A percentile compares a stretch with the other conserved stretches of the same genome.
Evolutionary conservation across 352 stramenopile species (phyloP).

Genomic region (Stephanocyclus meneghinianus): DNA sequence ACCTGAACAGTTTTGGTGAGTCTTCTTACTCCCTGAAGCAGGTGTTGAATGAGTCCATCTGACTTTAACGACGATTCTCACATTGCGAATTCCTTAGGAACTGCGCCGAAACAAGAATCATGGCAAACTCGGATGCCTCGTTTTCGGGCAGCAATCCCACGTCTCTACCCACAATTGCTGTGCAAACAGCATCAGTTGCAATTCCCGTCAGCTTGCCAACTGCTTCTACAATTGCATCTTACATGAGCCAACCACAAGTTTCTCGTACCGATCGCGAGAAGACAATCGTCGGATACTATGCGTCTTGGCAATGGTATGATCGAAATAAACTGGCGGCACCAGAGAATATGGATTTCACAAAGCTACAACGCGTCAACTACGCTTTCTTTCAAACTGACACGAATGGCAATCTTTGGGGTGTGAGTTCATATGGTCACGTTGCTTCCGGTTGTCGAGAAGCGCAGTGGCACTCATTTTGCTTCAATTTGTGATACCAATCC

Average conservation of each 20-base stretch:
- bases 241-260: background rate
- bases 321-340: slow-evolving; percentile 25
- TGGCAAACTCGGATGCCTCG: slow-evolving; percentile 14
- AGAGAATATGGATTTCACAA: slow-evolving; percentile 48
- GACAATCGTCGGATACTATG: slow-evolving; percentile 48
- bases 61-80: background rate
- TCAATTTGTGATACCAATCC: background rate
- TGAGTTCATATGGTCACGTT: background rate
- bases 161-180: slow-evolving; percentile 2
- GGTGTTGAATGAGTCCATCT: background rate
- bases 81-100: slow-evolving; percentile 13
- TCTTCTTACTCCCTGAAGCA: background rate
- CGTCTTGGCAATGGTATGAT: slow-evolving; percentile 26
- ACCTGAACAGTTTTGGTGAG: slow-evolving; percentile 56
- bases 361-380: slow-evolving; percentile 46
- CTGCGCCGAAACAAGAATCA: slow-evolving; percentile 50
- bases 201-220: slow-evolving; percentile 9
- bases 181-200: slow-evolving; percentile 7
- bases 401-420: slow-evolving; percentile 31
- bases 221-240: background rate
- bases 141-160: slow-evolving; percentile 1
- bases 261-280: slow-evolving; percentile 20
- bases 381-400: slow-evolving; percentile 53
- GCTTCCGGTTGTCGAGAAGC: background rate
- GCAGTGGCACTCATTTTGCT: background rate